Conservation (phyloP, 2,329 filamentous ascomycete species). For the Colletotrichum spinosum region DNA sequence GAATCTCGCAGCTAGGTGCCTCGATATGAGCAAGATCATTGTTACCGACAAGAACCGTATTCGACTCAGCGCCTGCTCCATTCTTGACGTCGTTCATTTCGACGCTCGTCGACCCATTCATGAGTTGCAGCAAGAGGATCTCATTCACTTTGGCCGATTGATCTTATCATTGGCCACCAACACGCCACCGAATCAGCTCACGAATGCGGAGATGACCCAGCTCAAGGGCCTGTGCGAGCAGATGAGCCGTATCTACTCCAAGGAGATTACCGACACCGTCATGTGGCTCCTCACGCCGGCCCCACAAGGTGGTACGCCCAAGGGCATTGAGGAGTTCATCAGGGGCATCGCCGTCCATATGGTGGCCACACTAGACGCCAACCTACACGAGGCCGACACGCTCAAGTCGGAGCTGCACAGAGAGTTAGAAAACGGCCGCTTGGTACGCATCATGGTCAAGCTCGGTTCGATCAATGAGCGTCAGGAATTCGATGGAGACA, state of each 20-base stretch:
- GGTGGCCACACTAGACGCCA: constrained; percentile 79
- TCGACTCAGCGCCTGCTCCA: constrained; percentile 86
- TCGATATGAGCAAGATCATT: constrained; percentile 90
- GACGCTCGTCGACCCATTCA: constrained; percentile 75
- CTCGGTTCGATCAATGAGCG: constrained; percentile 90
- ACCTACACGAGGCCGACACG: constrained; percentile 83
- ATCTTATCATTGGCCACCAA: constrained; percentile 86
- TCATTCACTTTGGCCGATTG: constrained; percentile 84
- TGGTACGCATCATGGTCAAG: constrained; percentile 84
- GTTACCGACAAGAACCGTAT: constrained; percentile 92
- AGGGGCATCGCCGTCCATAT: constrained; percentile 83
- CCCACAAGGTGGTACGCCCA: constrained; percentile 64
- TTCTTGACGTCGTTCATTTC: constrained; percentile 89
- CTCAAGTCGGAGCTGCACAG: constrained; percentile 77
- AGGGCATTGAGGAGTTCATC: constrained; percentile 84
- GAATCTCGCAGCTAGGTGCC: constrained; percentile 85
- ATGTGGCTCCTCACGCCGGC: constrained; percentile 82
- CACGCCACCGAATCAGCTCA: constrained; percentile 62
- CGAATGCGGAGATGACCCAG: constrained; percentile 74
- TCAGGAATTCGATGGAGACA: constrained; percentile 82
- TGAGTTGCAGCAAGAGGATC: constrained; percentile 89
- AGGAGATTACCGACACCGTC: constrained; percentile 82
- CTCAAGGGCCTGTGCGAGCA: constrained; percentile 79
- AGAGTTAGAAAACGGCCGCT: constrained; percentile 90
- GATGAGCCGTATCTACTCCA: constrained; percentile 80